Evolutionary conservation across 2,329 filamentous ascomycete genomes (phyloP).

Genomic region (Monosporascus sp.): DNA sequence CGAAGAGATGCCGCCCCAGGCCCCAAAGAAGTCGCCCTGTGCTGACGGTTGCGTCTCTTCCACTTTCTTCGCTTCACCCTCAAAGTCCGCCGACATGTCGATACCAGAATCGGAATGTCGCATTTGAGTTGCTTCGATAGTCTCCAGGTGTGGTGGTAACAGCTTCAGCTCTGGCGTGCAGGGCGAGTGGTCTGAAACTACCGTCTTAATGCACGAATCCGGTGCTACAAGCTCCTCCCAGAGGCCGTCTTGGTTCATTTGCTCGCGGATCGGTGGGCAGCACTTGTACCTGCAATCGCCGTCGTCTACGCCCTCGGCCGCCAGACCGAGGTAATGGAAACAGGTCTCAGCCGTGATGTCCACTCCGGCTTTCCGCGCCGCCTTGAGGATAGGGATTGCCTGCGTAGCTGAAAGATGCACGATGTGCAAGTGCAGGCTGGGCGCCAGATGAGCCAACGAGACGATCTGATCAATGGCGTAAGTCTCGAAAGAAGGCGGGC

Average conservation of each 20-base stretch:
- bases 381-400: conserved; percentile 73
- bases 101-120: conserved; percentile 49
- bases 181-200: conserved; percentile 93
- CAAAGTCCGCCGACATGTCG: conserved; percentile 36
- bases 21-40: conserved; percentile 84
- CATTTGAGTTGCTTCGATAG: conserved; percentile 30
- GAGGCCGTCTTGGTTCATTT: conserved; percentile 75
- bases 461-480: conserved; percentile 86
- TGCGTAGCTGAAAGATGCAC: conserved; percentile 89
- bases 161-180: conserved; percentile 94
- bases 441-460: conserved; percentile 72
- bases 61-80: conserved; percentile 29
- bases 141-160: conserved; percentile 65
- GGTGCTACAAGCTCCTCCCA: conserved; percentile 72
- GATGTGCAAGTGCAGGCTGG: conserved; percentile 81
- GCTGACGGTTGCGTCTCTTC: conserved; percentile 34
- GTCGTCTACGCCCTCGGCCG: conserved; percentile 73
- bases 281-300: conserved; percentile 94
- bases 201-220: conserved; percentile 80
- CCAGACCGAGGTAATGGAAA: conserved; percentile 87
- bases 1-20: conserved; percentile 93
- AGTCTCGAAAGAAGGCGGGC: conserved; percentile 84
- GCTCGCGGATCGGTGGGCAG: conserved; percentile 83
- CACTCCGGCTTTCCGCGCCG: conserved; percentile 66
- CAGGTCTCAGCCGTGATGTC: conserved; percentile 93